Evolutionary conservation across 441 rosid species (phyloP).

Genomic region (Erodium trifolium): DNA sequence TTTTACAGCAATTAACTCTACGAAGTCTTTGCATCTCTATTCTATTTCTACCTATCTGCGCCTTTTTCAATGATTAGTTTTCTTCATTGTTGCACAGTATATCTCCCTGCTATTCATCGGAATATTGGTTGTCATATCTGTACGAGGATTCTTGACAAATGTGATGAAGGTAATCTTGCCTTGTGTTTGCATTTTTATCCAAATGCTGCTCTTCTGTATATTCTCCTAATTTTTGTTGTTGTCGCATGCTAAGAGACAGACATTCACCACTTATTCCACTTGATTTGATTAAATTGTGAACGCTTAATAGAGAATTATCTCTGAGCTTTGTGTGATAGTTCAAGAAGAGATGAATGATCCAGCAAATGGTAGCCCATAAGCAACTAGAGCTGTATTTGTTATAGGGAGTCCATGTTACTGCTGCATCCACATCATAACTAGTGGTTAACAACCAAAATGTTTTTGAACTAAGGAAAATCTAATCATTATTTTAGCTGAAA

Average conservation of each 20-base stretch:
- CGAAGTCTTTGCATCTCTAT: too few species aligned
- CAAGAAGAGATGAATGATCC: conserved; percentile 4
- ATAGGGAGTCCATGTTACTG: neutral
- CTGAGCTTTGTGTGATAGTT: neutral
- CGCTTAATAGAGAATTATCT: neutral
- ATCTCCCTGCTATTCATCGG: conserved; percentile 91
- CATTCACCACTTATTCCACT: conserved; percentile 1
- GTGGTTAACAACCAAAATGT: neutral
- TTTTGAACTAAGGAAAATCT: neutral
- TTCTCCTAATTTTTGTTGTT: neutral
- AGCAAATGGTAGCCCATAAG: conserved; percentile 4
- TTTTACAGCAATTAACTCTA: neutral
- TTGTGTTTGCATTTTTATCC: neutral
- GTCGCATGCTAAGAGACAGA: conserved; percentile 2
- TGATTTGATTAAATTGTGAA: neutral
- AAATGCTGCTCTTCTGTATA: neutral
- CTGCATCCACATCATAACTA: neutral
- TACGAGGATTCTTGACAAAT: conserved; percentile 90
- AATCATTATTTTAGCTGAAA: neutral
- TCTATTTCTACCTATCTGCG: too few species aligned
- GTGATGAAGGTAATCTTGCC: conserved; percentile 75
- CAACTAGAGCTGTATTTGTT: neutral
- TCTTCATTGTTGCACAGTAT: conserved; percentile 44
- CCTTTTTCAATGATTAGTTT: neutral
- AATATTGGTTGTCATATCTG: conserved; percentile 87